Evolutionary conservation across 2,329 filamentous ascomycete species (phyloP), one percentile per base, ranked within the genome.

Genomic region (Botrytis hyacinthi): DNA sequence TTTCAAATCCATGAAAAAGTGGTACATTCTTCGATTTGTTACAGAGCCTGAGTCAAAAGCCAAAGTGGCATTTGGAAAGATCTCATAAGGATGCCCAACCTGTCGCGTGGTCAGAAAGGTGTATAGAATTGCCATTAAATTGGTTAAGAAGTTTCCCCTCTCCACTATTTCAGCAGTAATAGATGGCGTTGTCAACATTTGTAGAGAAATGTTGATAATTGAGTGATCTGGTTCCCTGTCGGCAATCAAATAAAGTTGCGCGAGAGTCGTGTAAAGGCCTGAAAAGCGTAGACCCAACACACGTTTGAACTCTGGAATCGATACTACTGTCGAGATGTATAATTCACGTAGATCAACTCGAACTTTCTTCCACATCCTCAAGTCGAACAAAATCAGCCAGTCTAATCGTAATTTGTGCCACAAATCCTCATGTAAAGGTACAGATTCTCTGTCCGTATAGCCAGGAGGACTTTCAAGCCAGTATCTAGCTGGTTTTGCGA

Each of bases 151-250:
- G 82, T 99, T 99, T 42, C 95, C 95, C 63, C 94, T 89, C 79
- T 97, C 93, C 14, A 99, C 94, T 68, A 98, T 93, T 83, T 99
- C 97, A 62, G 94, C 93, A 0, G 95, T 98, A 77, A 99, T 98
- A 0, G 95, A 97, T 2, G 96, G 95, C 0, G 96, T 98, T 0
- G 96, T 99, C 75, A 99, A 86, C 89, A 99, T 97, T 81, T 99
- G 96, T 44, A 98, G 85, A 7, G 95, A 98, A 54, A 99, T 89
- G 80, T 98, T 98, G 85, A 99, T 97, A 80, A 99, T 98, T 18
- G 95, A 98, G 82, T 98, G 95, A 80, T 99, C 96, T 3, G 96
- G 96, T 81, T 99, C 96, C 76, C 96, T 88, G 80, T 99, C 96
- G 22, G 95, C 95, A 76, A 99, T 96, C 44, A 99, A 88, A 81